These are phyloP conservation scores for Colletotrichum tanaceti DNA, from an alignment of 2,329 filamentous ascomycete species.

Conservation along the genomic window DNA sequence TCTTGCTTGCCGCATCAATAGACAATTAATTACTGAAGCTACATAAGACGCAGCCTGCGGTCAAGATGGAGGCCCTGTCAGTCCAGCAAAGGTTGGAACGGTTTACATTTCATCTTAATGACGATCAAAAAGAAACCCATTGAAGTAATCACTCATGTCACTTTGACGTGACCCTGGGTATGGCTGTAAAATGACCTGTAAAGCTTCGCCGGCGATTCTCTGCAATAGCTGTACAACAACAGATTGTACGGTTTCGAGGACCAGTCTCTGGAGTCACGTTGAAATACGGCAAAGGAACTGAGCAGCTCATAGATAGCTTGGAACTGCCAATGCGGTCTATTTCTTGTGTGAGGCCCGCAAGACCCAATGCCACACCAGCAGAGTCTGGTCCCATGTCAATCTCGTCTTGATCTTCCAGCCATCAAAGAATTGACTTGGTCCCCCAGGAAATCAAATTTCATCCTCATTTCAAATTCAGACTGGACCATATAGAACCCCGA, in stretches of 20 bases:
- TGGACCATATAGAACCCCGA: neutral
- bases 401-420: neutral
- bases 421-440: neutral
- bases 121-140: too few species aligned
- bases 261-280: neutral
- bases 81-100: too few species aligned
- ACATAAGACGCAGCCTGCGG: too few species aligned
- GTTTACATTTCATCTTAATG: too few species aligned
- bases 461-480: neutral
- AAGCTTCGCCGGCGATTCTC: neutral
- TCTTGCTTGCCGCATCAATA: too few species aligned
- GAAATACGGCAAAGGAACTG: too few species aligned
- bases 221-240: neutral
- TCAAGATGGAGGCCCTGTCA: too few species aligned
- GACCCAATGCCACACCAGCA: neutral
- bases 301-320: neutral
- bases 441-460: neutral
- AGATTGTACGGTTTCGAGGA: neutral
- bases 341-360: neutral
- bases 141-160: too few species aligned
- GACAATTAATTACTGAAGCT: too few species aligned
- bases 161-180: neutral
- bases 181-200: too few species aligned
- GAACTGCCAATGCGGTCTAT: too few species aligned
- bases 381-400: neutral